Base-by-base conservation (phyloP, 75 land plant genomes). In the Pseudotsuga menziesii region DNA sequence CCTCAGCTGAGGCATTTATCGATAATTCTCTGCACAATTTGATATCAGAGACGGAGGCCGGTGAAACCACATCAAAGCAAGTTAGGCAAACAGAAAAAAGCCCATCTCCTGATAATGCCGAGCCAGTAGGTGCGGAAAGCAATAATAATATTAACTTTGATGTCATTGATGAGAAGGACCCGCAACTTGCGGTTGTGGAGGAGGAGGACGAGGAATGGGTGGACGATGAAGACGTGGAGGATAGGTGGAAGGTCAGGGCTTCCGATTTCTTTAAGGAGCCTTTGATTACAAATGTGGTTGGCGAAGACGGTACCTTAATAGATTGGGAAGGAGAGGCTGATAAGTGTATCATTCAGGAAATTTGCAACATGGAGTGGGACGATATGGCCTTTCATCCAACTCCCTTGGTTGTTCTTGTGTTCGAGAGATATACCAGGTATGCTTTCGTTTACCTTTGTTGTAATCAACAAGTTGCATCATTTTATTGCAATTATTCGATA, bases 251-350 rank as follows among this genome's bases (percentile, higher is more conserved):
- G 29, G 78, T 91, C 26, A 76, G 87, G 48, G 91, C 92, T 0
- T 91, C 97, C 2, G 92, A 91, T 83, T 94, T 89, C 56, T 94
- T 94, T 58, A 92, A 94, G 57, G 78, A 89, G 83, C 78, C 87
- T 32, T 67, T 87, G 27, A 91, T 89, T 22, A 78, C 72, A 78
- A 89, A 91, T 60, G 84, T 83, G 56, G 89, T 86, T 5, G 92
- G 85, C 0, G 92, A 83, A 29, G 92, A 89, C 71, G 94, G 91
- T 17, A 76, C 76, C 14, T 87, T 83, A 77, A 77, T 94, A 55
- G 90, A 94, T 58, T 94, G 97, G 97, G 94, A 94, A 81, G 91
- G 88, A 44, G 97, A 91, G 77, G 80, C 81, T 35, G 86, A 89
- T 39, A 88, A 83, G 20, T 75, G 80, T 23, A 88, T 80, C 82